Conservation (phyloP, 129 eudicot species). For the Solidago caesia region DNA sequence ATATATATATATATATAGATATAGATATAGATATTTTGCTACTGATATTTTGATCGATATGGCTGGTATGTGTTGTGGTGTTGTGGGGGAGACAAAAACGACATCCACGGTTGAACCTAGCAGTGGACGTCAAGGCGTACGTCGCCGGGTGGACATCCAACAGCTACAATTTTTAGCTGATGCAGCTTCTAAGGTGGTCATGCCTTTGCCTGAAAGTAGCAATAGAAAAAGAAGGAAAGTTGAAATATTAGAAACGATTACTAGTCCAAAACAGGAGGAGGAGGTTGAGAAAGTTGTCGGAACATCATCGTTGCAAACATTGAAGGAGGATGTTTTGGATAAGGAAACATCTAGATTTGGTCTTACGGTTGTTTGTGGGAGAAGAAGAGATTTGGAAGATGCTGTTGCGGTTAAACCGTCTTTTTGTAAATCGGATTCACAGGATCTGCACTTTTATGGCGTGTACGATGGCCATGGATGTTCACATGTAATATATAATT, state of each 20-base stretch:
- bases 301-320: background rate
- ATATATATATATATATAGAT: background rate
- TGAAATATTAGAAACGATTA: slow-evolving; percentile 12
- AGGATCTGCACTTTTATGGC: slow-evolving; percentile 63
- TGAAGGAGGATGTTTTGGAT: slow-evolving; percentile 1
- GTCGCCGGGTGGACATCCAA: slow-evolving; percentile 66
- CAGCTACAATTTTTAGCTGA: slow-evolving; percentile 58
- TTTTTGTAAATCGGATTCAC: slow-evolving; percentile 30
- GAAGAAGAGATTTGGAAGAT: slow-evolving; percentile 98
- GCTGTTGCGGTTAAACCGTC: slow-evolving; percentile 82
- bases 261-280: background rate
- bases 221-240: slow-evolving; percentile 46
- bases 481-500: slow-evolving; percentile 65
- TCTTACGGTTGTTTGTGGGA: slow-evolving; percentile 79
- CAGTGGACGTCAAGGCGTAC: slow-evolving; percentile 46
- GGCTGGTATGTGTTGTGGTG: slow-evolving; percentile 89
- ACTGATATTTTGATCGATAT: slow-evolving; percentile 24
- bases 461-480: slow-evolving; percentile 99
- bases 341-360: slow-evolving; percentile 63
- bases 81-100: slow-evolving; percentile 70
- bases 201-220: slow-evolving; percentile 24
- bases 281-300: slow-evolving; percentile 4
- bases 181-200: slow-evolving; percentile 50
- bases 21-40: background rate
- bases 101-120: slow-evolving; percentile 50